Conservation (phyloP, 2,329 filamentous ascomycete genomes). For the Cercospora canescens region DNA sequence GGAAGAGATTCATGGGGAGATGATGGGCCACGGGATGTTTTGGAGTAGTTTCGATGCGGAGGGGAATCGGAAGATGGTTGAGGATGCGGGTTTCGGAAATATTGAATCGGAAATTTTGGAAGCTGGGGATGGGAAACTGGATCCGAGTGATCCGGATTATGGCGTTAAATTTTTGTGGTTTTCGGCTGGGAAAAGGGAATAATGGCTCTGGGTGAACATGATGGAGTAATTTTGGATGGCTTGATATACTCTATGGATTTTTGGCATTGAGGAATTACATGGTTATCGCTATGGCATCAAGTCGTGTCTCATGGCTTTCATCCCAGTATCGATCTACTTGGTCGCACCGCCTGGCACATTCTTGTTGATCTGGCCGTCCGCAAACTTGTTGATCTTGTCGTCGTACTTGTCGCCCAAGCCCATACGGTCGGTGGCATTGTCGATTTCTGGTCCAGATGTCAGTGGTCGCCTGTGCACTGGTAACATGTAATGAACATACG, state of each 20-base stretch:
- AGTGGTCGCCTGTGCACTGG: neutral
- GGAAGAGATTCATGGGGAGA: constrained; percentile 30
- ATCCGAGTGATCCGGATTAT: constrained; percentile 26
- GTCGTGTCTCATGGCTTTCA: neutral
- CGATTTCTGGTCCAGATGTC: constrained; percentile 13
- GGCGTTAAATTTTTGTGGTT: constrained; percentile 31
- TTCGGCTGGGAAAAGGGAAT: constrained; percentile 19
- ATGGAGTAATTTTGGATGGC: neutral
- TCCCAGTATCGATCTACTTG: neutral
- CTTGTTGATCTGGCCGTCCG: constrained; percentile 28
- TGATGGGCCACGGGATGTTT: constrained; percentile 31
- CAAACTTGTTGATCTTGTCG: constrained; percentile 29
- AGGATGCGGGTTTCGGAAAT: constrained; percentile 38
- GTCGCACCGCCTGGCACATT: constrained; percentile 23
- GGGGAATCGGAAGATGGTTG: constrained; percentile 38
- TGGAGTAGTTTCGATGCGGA: constrained; percentile 35
- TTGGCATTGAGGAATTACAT: neutral
- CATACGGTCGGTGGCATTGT: constrained; percentile 23
- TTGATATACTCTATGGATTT: neutral
- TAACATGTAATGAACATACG: neutral
- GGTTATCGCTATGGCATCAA: neutral
- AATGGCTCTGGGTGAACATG: neutral
- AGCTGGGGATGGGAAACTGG: constrained; percentile 24
- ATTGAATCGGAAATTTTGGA: constrained; percentile 19
- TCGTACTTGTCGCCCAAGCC: constrained; percentile 30